phyloP scores from a whole-genome alignment of 202 grass and related monocot genomes.

The Saccharum hybrid region DNA sequence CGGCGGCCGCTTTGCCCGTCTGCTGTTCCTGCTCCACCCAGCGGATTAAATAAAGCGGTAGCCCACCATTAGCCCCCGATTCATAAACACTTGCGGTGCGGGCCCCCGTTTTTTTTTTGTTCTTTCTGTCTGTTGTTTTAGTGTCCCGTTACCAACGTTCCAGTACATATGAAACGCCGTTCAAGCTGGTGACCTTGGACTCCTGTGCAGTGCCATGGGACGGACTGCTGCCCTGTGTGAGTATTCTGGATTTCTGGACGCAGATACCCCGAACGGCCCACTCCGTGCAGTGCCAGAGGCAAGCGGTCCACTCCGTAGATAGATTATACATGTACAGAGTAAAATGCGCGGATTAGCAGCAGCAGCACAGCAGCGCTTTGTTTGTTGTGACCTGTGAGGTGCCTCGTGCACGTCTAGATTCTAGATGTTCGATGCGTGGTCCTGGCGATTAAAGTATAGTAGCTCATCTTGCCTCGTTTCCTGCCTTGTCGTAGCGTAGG shows the following conservation, averaged over 20 bases:
- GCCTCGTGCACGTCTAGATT: slow-evolving; percentile 29
- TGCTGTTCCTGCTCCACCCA: not conserved
- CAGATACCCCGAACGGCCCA: not conserved
- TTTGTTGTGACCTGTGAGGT: not conserved
- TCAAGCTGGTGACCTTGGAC: not conserved
- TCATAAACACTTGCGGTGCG: not conserved
- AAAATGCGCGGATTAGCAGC: slow-evolving; percentile 1
- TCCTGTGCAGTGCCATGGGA: not conserved
- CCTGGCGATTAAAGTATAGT: not conserved
- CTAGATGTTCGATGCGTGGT: not conserved
- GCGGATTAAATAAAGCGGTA: slow-evolving; percentile 23
- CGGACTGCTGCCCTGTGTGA: not conserved
- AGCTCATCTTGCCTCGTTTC: slow-evolving; percentile 25
- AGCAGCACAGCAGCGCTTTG: not conserved
- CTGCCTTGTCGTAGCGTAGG: not conserved
- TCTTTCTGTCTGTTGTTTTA: not conserved
- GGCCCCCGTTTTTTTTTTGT: not conserved
- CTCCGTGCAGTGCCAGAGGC: not conserved
- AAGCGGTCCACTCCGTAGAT: not conserved
- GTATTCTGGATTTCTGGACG: slow-evolving; percentile 15
- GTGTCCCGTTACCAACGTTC: slow-evolving; percentile 23
- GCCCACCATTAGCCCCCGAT: slow-evolving; percentile 10
- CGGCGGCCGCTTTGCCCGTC: not conserved
- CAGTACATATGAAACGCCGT: not conserved
- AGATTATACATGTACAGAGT: not conserved